phyloP scores from a whole-genome alignment of 2,329 filamentous ascomycete species.

The Colletotrichum navitas region DNA sequence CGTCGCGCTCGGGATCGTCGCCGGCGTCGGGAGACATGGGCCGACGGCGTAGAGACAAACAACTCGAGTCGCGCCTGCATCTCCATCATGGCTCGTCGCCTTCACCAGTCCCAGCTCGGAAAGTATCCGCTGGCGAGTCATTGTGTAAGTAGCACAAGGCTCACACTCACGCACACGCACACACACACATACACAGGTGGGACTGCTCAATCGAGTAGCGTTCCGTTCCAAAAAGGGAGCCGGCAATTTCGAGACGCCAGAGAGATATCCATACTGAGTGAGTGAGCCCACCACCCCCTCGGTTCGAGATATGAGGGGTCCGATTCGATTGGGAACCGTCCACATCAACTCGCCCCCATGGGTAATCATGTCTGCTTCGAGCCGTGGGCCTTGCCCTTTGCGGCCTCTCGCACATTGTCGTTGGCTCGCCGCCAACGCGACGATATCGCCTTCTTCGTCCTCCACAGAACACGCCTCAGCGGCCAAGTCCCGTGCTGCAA shows the following conservation, averaged over 20 bases:
- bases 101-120: not conserved
- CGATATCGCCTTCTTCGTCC: not conserved
- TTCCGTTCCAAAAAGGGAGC: constrained; percentile 7
- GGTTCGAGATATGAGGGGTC: not conserved
- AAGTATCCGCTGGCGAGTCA: constrained; percentile 5
- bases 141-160: constrained; percentile 6
- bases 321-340: not conserved
- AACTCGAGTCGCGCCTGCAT: not conserved
- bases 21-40: not conserved
- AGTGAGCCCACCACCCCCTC: not conserved
- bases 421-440: constrained; percentile 4
- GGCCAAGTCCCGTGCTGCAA: not conserved
- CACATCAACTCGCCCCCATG: not conserved
- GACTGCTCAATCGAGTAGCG: not conserved
- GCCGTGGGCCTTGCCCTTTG: no score
- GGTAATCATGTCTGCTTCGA: not conserved
- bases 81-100: not conserved
- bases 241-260: not conserved
- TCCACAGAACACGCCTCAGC: no score
- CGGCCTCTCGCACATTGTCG: not conserved
- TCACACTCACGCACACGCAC: not conserved
- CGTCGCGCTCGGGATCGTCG: not conserved
- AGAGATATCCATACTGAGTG: not conserved
- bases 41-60: not conserved
- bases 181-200: no score